These are phyloP conservation scores for Globisporangium splendens DNA, from an alignment of 352 stramenopile genomes.

Conservation along the genomic window DNA sequence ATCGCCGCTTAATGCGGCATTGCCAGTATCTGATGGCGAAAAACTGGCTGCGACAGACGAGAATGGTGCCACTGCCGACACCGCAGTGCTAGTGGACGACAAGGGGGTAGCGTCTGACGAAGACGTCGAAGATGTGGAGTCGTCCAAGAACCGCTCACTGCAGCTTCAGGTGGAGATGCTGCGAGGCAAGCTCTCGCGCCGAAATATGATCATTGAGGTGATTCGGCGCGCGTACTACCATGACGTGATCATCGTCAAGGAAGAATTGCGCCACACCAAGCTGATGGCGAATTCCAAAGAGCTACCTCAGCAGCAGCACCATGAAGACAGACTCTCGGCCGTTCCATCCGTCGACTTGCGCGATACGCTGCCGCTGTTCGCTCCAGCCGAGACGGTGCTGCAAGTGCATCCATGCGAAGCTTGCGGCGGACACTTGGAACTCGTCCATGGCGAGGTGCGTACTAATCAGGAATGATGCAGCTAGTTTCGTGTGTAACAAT, in stretches of 20 bases:
- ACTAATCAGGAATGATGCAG: neutral
- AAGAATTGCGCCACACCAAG: constrained; percentile 50
- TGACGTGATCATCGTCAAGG: constrained; percentile 81
- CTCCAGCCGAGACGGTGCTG: constrained; percentile 66
- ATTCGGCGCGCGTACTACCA: constrained; percentile 78
- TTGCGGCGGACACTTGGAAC: constrained; percentile 69
- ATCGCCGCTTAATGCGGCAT: neutral
- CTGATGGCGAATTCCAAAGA: constrained; percentile 1
- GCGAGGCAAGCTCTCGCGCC: constrained; percentile 56
- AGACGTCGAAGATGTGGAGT: constrained; percentile 28
- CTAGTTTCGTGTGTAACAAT: neutral
- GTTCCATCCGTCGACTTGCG: constrained; percentile 74
- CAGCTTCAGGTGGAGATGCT: constrained; percentile 63
- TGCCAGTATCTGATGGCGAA: neutral
- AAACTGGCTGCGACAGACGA: neutral
- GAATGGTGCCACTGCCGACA: neutral
- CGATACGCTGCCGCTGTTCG: constrained; percentile 66
- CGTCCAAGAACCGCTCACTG: constrained; percentile 29
- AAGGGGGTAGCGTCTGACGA: constrained; percentile 11
- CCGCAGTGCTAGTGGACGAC: neutral
- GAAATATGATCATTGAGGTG: constrained; percentile 72
- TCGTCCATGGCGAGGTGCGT: constrained; percentile 71
- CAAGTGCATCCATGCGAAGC: constrained; percentile 69
- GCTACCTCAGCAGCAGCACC: neutral
- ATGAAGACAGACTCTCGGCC: constrained; percentile 42